Conservation (phyloP, 768 basidiomycete species). For the Clitopilus passeckerianus region DNA sequence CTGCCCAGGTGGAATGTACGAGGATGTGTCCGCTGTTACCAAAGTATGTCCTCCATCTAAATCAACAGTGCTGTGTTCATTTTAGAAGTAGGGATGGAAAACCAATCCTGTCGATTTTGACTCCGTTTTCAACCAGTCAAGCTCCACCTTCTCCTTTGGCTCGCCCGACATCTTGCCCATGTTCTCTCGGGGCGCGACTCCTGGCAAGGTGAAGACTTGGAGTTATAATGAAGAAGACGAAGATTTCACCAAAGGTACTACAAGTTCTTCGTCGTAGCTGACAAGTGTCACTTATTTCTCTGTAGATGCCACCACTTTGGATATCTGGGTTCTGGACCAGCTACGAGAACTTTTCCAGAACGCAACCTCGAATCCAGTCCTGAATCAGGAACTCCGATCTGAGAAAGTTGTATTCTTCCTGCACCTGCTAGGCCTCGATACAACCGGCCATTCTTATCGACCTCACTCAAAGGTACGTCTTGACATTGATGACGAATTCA, state of each 20-base stretch:
- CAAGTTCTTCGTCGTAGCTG: background rate
- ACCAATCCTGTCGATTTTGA: constrained; percentile 86
- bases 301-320: constrained; percentile 72
- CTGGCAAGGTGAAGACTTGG: constrained; percentile 70
- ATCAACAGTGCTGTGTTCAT: constrained; percentile 5
- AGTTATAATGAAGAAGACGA: constrained; percentile 73
- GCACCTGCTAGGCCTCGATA: constrained; percentile 81
- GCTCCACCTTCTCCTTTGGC: constrained; percentile 75
- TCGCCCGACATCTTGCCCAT: constrained; percentile 88
- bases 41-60: constrained; percentile 42
- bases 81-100: constrained; percentile 67
- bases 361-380: constrained; percentile 44
- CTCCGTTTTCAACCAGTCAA: constrained; percentile 82
- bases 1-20: constrained; percentile 73
- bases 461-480: constrained; percentile 69
- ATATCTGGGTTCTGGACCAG: constrained; percentile 75
- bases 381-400: constrained; percentile 48
- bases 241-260: constrained; percentile 78
- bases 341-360: constrained; percentile 59
- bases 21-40: constrained; percentile 84
- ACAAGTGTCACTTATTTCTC: too few species aligned
- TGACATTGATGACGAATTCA: background rate
- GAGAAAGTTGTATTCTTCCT: constrained; percentile 75
- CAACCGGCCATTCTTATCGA: constrained; percentile 82
- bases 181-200: constrained; percentile 72